phyloP scores from a whole-genome alignment of 139 green algal species.

The Ulvella scutata region DNA sequence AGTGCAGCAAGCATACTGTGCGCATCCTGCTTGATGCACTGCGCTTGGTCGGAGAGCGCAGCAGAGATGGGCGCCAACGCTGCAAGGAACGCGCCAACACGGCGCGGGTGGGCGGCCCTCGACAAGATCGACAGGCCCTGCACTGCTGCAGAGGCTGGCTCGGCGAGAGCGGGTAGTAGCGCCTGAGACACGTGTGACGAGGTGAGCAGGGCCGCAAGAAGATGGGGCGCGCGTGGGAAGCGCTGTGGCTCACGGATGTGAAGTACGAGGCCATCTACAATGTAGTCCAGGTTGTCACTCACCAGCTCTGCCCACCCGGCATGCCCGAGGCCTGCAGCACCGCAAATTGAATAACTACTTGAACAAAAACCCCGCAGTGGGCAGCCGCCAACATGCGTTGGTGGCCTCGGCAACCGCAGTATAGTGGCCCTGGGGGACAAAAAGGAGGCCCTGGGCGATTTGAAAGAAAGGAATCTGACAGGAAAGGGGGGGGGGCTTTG shows the following conservation, averaged over 20 bases:
- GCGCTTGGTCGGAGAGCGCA: too few relatives aligned
- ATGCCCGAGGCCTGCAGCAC: background rate
- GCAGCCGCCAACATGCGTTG: too few relatives aligned
- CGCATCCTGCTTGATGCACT: too few relatives aligned
- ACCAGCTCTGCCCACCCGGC: background rate
- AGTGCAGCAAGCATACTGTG: too few relatives aligned
- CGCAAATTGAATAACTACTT: too few relatives aligned
- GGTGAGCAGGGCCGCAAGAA: background rate
- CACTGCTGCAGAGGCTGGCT: background rate
- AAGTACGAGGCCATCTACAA: background rate
- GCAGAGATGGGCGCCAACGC: background rate
- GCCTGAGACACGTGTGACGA: background rate
- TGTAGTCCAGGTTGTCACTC: background rate
- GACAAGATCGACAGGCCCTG: background rate
- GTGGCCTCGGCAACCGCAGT: too few relatives aligned
- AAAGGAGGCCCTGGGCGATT: too few relatives aligned
- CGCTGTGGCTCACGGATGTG: background rate
- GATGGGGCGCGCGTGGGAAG: background rate
- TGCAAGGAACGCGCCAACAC: background rate
- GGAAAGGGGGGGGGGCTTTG: too few relatives aligned
- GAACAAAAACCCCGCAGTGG: too few relatives aligned
- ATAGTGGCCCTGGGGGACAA: too few relatives aligned
- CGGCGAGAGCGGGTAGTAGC: background rate
- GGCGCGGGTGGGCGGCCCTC: background rate
- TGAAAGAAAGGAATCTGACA: too few relatives aligned